Percentiles rank a stretch among this genome's conserved stretches.
phyloP scores from a whole-genome alignment of 2,329 filamentous ascomycete genomes.

The Aureobasidium sp. region DNA sequence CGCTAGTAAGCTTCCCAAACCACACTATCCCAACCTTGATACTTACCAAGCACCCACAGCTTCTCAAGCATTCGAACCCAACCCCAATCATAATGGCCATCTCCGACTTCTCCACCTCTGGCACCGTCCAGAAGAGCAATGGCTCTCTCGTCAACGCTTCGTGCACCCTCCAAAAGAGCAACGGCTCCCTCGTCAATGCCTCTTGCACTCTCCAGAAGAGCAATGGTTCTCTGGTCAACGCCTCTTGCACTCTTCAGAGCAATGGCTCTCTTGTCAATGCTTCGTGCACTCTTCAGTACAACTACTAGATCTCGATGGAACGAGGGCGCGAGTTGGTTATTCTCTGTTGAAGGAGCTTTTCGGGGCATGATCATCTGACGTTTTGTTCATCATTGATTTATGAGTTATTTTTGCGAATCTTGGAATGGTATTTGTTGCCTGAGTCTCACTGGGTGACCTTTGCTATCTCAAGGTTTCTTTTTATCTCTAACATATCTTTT shows the following conservation, averaged over 20 bases:
- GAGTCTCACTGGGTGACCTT: too few species aligned
- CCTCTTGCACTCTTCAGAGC: background rate
- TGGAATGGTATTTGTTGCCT: too few species aligned
- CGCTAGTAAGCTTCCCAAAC: background rate
- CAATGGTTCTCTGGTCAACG: background rate
- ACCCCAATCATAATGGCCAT: background rate
- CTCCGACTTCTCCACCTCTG: background rate
- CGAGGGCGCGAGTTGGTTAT: too few species aligned
- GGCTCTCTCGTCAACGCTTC: background rate
- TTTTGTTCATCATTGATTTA: too few species aligned
- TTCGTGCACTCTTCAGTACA: background rate
- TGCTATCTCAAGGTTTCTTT: too few species aligned
- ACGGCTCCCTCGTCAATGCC: background rate
- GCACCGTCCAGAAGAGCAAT: background rate
- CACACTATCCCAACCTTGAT: background rate
- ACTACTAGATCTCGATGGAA: background rate
- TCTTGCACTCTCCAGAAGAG: background rate
- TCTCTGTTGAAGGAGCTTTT: too few species aligned
- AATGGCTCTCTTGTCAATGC: too few species aligned
- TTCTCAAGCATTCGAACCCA: too few species aligned
- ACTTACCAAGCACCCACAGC: background rate
- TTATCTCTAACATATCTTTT: too few species aligned
- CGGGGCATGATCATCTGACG: too few species aligned
- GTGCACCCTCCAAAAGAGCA: background rate
- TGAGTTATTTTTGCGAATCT: too few species aligned